These are phyloP conservation scores for Starmera caribaea DNA, from an alignment of 805 yeast genomes.

Conservation along the genomic window DNA sequence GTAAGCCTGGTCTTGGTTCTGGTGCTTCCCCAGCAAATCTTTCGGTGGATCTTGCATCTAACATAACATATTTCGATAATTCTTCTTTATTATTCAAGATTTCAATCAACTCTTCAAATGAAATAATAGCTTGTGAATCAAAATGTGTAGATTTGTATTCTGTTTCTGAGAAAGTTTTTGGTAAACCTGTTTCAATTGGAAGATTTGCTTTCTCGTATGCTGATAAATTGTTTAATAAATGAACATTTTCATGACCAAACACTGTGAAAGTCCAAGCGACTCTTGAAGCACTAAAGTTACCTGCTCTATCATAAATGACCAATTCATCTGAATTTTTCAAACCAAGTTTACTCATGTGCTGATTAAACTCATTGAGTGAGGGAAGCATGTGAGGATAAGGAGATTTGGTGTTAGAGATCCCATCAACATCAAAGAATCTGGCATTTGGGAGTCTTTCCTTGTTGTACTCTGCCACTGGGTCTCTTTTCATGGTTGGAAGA, in stretches of 20 bases:
- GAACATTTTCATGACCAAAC: constrained; percentile 67
- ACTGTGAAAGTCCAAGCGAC: constrained; percentile 84
- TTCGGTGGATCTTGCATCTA: constrained; percentile 75
- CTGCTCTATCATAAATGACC: constrained; percentile 77
- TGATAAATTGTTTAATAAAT: constrained; percentile 60
- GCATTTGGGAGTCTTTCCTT: constrained; percentile 55
- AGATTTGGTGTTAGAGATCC: constrained; percentile 45
- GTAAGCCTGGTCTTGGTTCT: constrained; percentile 82
- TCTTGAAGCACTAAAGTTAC: constrained; percentile 82
- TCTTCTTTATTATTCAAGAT: constrained; percentile 42
- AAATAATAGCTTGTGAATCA: constrained; percentile 42
- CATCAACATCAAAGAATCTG: constrained; percentile 72
- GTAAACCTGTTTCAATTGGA: constrained; percentile 30
- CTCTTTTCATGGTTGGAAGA: constrained; percentile 63
- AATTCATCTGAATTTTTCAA: constrained; percentile 45
- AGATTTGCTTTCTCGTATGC: constrained; percentile 37
- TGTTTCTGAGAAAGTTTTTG: constrained; percentile 13
- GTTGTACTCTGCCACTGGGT: constrained; percentile 49
- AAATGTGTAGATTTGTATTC: constrained; percentile 27
- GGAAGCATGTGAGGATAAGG: constrained; percentile 93
- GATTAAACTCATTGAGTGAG: constrained; percentile 40
- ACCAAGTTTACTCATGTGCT: constrained; percentile 46
- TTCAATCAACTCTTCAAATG: constrained; percentile 55
- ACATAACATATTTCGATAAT: constrained; percentile 37
- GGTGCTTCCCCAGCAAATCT: constrained; percentile 74